phyloP scores from a whole-genome alignment of 2,329 filamentous ascomycete genomes.

The Aspergillus neoniger region DNA sequence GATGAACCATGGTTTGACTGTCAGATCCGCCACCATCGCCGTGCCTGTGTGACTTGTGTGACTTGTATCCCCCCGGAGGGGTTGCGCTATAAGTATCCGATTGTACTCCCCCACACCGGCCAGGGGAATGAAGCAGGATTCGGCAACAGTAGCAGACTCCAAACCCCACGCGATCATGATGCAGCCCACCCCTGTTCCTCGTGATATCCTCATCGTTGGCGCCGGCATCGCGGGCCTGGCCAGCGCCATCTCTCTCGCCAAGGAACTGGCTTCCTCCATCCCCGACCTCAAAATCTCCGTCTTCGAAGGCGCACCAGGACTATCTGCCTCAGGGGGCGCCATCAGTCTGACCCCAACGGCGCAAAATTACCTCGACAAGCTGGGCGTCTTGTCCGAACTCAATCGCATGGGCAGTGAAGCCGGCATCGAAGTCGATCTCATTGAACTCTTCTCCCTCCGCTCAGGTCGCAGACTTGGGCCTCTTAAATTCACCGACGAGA shows the following conservation, averaged over 20 bases:
- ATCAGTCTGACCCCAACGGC: constrained; percentile 42
- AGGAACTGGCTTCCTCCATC: constrained; percentile 18
- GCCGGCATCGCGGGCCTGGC: constrained; percentile 27
- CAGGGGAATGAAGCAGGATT: background rate
- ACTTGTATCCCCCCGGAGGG: background rate
- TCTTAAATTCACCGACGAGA: constrained; percentile 32
- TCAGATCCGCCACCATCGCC: too few species aligned
- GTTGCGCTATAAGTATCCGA: background rate
- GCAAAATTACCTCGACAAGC: constrained; percentile 35
- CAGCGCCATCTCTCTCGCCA: constrained; percentile 22
- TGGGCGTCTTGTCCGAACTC: constrained; percentile 36
- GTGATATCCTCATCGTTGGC: constrained; percentile 26
- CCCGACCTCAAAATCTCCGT: constrained; percentile 27
- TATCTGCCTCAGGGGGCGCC: constrained; percentile 37
- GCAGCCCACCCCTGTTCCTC: constrained; percentile 7
- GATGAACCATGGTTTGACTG: background rate
- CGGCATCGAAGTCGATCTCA: constrained; percentile 31
- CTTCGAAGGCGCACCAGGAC: constrained; percentile 32
- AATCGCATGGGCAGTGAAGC: constrained; percentile 32
- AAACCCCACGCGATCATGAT: background rate
- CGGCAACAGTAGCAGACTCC: background rate
- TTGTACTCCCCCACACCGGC: background rate
- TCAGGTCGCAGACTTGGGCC: constrained; percentile 32
- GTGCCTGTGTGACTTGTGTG: background rate
- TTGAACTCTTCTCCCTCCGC: constrained; percentile 37